These are phyloP conservation scores for Arabidopsis arenosa DNA, from an alignment of 345 rosid species.

Conservation along the genomic window DNA sequence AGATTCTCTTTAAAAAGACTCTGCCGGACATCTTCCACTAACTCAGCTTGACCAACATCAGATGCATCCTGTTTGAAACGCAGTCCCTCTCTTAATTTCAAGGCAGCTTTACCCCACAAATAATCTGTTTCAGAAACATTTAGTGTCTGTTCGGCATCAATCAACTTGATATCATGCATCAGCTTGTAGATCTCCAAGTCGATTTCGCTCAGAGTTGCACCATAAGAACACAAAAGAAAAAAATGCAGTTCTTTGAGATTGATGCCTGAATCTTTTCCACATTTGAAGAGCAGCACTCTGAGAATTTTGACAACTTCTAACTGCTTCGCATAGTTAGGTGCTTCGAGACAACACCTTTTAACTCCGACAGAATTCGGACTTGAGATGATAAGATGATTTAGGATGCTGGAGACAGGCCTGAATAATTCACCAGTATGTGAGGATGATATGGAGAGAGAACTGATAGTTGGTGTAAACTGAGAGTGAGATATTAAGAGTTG, in stretches of 20 bases:
- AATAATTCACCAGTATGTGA: constrained; percentile 60
- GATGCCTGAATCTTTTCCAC: constrained; percentile 59
- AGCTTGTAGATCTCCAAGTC: constrained; percentile 76
- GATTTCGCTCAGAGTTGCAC: constrained; percentile 74
- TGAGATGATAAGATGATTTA: constrained; percentile 57
- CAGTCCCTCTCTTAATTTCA: constrained; percentile 59
- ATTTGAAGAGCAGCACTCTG: constrained; percentile 59
- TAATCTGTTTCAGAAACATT: constrained; percentile 57
- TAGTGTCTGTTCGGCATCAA: constrained; percentile 47
- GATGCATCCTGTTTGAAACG: constrained; percentile 53
- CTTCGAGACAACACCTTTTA: constrained; percentile 43
- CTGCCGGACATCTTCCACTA: constrained; percentile 56
- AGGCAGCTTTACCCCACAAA: constrained; percentile 84
- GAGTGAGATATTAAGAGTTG: constrained; percentile 83
- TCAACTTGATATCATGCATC: constrained; percentile 65
- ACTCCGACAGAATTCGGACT: constrained; percentile 37
- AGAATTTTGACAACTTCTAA: constrained; percentile 78
- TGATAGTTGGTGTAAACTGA: constrained; percentile 68
- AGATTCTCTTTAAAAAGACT: constrained; percentile 80
- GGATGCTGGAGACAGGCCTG: constrained; percentile 77
- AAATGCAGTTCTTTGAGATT: constrained; percentile 67
- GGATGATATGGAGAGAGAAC: constrained; percentile 48
- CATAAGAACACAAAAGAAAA: constrained; percentile 85
- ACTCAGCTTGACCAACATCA: constrained; percentile 50
- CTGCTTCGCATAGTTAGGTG: constrained; percentile 49